Base-by-base conservation (phyloP, 2,329 filamentous ascomycete species). In the Waltergamsia citrina region DNA sequence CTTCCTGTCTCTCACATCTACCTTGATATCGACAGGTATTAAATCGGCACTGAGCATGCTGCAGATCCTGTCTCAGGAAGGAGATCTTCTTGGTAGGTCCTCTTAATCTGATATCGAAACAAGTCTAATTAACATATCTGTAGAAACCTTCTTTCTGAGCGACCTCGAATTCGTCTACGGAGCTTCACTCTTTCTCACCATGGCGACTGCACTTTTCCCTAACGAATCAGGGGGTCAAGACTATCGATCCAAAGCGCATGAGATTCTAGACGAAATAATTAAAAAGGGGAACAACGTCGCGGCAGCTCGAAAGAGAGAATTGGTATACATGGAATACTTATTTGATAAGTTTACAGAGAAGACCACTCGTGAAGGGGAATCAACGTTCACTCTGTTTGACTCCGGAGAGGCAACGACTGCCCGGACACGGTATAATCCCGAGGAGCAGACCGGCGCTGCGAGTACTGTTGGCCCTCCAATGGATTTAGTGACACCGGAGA, bases 11-110 rank as follows among this genome's bases (percentile, higher is more conserved):
- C 50, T 49, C 2, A 60, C 56, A 2, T 54, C 50, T 10, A 41
- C 54, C 0, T 35, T 63, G 0, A 59, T 63, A 7, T 53, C 52
- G 0, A 59, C 53, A 0, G 56, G 60, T 4, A 62, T 62, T 14
- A 62, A 62, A 22, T 63, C 59, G 0, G 59, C 60, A 0, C 43
- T 48, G 4, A 63, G 62, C 30, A 57, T 53, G 0, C 41, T 63
- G 0, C 54, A 60, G 26, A 60, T 63, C 1, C 35, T 63, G 1
- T 49, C 48, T n/a, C n/a, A n/a, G 0, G 49, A 49, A 15, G 49
- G 57, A 5, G 49, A 52, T 11, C 41, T 58, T 0, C 46, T 61
- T 0, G 58, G 59, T 61, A 43, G 14, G 48, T 34, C 0, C 3
- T 4, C 7, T 2, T 4, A 8, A 11, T 8, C 8, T n/a, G n/a